Evolutionary conservation across 768 basidiomycete species (phyloP).

Genomic region (Pleurotus salmoneostramineus): DNA sequence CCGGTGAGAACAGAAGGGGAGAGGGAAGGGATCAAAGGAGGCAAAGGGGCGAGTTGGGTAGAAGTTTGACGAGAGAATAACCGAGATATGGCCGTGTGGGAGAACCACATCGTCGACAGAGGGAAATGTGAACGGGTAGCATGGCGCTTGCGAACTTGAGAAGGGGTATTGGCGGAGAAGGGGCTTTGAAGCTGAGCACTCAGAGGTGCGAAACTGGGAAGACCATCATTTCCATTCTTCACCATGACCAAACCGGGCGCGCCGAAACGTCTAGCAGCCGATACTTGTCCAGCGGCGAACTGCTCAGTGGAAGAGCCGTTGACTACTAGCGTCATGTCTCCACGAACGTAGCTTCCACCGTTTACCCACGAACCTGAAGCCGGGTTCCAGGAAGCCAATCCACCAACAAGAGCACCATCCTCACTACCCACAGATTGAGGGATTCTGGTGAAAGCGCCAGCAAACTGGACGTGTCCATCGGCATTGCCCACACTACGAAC

Average conservation of each 20-base stretch:
- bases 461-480: conserved; percentile 53
- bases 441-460: conserved; percentile 70
- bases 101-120: conserved; percentile 44
- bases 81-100: conserved; percentile 37
- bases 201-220: conserved; percentile 61
- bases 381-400: conserved; percentile 77
- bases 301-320: conserved; percentile 62
- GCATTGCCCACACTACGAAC: conserved; percentile 60
- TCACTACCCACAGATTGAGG: conserved; percentile 25
- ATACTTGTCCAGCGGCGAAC: conserved; percentile 67
- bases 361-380: conserved; percentile 61
- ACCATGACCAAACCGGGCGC: conserved; percentile 80
- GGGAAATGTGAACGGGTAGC: conserved; percentile 10
- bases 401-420: conserved; percentile 38
- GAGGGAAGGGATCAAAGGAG: conserved; percentile 46
- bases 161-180: conserved; percentile 24
- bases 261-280: conserved; percentile 55
- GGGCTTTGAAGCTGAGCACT: conserved; percentile 48
- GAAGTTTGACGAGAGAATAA: conserved; percentile 53
- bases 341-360: conserved; percentile 69
- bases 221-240: conserved; percentile 53
- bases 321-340: conserved; percentile 64
- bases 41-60: conserved; percentile 46
- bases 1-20: conserved; percentile 86
- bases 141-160: conserved; percentile 17